Base-by-base conservation (phyloP, 1,284 basidiomycete genomes). In the Leccinum fallax region DNA sequence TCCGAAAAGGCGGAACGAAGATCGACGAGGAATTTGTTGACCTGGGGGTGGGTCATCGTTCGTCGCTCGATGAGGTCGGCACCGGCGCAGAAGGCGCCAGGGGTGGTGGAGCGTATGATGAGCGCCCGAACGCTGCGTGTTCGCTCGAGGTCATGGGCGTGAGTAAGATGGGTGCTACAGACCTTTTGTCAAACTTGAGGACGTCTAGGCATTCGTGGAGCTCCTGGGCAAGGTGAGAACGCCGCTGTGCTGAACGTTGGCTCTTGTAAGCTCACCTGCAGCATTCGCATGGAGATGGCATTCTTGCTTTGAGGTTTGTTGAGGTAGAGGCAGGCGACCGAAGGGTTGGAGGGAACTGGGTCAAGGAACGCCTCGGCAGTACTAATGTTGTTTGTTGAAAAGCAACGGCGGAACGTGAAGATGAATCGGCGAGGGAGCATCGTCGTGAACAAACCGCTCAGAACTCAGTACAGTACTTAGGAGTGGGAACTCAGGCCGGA, bases 21-120 rank as follows among this genome's bases (percentile, higher is more conserved):
- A 67, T 91, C 87, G 58, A 83, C 77, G 57, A 97, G 88, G 78
- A 97, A 97, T 66, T 83, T 84, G 66, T 86, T 80, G 38, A 97
- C 92, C 69, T 95, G 86, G 9, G 77, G 59, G 67, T 85, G 83
- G 4, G 86, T 80, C 94, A 98, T 97, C 1, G 84, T 83, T 43
- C 88, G 87, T 62, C 95, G 84, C 75, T 98, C 95, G 61, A 84
- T 83, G 55, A 98, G 85, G 76, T 98, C 95, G 10, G 95, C 95
- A 6, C 96, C 95, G 19, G 95, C 91, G 74, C 95, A 98, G 78
- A 97, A 97, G 3, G 91, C 84, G n/a, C 87, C 87, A 11, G 81
- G 69, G 0, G 85, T 84, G 0, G 89, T 84, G 2, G 94, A 94
- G 59, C 89, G 85, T 16, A 97, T 72, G 61, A 97, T 87, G 64